These are phyloP conservation scores for Rostrohypoxylon terebratum DNA, from an alignment of 495 filamentous ascomycete genomes.

Conservation along the genomic window DNA sequence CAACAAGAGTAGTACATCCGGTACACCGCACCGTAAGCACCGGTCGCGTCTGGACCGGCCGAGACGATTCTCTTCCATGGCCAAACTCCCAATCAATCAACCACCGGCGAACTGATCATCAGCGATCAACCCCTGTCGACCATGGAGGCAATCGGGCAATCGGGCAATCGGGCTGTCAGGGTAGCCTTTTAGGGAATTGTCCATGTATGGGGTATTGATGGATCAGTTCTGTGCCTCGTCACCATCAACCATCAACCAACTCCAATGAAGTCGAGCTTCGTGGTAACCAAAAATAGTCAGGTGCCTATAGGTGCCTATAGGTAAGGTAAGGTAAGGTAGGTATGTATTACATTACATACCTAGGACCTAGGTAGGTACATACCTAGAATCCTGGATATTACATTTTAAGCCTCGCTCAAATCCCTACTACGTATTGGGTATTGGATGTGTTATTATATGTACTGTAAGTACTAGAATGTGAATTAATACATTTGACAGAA, in stretches of 20 bases:
- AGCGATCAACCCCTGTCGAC: constrained; percentile 19
- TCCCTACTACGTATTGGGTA: no score
- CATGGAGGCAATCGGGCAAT: no score
- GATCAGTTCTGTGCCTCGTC: no score
- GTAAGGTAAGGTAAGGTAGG: no score
- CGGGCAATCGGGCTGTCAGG: constrained; percentile 20
- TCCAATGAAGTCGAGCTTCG: background rate
- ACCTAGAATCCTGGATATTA: background rate
- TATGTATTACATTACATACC: no score
- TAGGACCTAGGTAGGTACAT: background rate
- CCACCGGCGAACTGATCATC: constrained; percentile 24
- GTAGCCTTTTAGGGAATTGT: constrained; percentile 12
- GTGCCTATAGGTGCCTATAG: no score
- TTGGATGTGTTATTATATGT: background rate
- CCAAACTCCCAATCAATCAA: constrained; percentile 26
- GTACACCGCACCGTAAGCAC: constrained; percentile 24
- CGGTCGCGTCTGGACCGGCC: constrained; percentile 43
- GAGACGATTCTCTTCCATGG: constrained; percentile 37
- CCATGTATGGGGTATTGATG: no score
- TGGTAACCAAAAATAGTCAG: background rate
- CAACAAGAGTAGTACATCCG: background rate
- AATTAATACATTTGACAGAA: constrained; percentile 2
- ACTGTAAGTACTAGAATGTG: no score
- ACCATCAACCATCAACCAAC: background rate
- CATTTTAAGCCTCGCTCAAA: constrained; percentile 3